A percentile compares a stretch with the other conserved stretches of the same genome.
phyloP scores from a whole-genome alignment of 495 filamentous ascomycete genomes.

The Usnea hakonensis region DNA sequence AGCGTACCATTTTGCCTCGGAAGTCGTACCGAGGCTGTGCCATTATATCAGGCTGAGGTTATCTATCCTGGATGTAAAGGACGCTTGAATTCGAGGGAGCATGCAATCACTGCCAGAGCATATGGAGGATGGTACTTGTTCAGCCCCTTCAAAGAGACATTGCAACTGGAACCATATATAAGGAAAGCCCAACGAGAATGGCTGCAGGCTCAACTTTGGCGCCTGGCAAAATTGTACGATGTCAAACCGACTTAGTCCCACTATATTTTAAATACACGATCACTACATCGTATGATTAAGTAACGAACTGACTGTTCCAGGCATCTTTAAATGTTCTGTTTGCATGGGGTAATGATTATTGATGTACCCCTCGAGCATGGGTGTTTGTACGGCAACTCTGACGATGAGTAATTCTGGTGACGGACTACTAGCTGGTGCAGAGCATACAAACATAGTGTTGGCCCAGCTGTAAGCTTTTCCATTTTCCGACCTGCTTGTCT shows the following conservation, averaged over 20 bases:
- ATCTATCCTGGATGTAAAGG: slow-evolving; percentile 12
- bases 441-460: neutral
- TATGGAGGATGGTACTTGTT: slow-evolving; percentile 31
- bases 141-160: slow-evolving; percentile 13
- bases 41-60: slow-evolving; percentile 9
- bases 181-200: slow-evolving; percentile 15
- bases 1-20: slow-evolving; percentile 19
- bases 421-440: neutral
- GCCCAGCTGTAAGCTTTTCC: neutral
- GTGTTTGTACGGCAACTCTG: neutral
- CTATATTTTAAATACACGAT: no score
- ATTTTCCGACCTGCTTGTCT: neutral
- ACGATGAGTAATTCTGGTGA: neutral
- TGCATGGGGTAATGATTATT: no score
- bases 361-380: no score
- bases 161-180: slow-evolving; percentile 3
- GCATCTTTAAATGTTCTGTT: no score
- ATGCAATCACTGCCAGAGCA: slow-evolving; percentile 16
- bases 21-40: slow-evolving; percentile 4
- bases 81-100: slow-evolving; percentile 7
- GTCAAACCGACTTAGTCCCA: neutral
- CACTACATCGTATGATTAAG: neutral
- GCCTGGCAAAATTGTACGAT: slow-evolving; percentile 15
- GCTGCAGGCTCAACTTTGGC: slow-evolving; percentile 13
- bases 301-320: no score